Evolutionary conservation across 306 rosid species (phyloP).

Genomic region (Parietaria judaica): DNA sequence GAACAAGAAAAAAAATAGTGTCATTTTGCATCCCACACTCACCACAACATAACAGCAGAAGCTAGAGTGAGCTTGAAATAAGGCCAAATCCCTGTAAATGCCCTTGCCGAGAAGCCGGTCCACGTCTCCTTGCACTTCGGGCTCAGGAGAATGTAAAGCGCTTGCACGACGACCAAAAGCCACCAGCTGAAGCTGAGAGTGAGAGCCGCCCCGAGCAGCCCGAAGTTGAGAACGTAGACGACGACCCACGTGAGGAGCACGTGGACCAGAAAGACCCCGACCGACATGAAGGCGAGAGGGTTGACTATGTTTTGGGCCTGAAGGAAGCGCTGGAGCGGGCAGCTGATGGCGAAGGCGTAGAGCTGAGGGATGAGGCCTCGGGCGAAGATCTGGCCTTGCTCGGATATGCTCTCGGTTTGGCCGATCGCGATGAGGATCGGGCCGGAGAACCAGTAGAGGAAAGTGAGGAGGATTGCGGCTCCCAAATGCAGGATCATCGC

Average conservation of each 20-base stretch:
- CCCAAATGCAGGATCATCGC: constrained; percentile 53
- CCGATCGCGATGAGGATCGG: constrained; percentile 43
- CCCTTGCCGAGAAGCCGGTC: constrained; percentile 53
- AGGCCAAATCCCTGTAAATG: constrained; percentile 66
- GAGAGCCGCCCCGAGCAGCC: constrained; percentile 56
- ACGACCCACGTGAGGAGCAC: constrained; percentile 48
- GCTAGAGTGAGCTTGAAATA: constrained; percentile 58
- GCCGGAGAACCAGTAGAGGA: constrained; percentile 52
- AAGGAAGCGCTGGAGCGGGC: constrained; percentile 77
- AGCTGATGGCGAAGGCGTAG: constrained; percentile 54
- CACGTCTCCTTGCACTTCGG: constrained; percentile 66
- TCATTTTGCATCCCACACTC: not conserved
- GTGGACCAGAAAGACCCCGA: constrained; percentile 53
- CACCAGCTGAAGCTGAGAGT: constrained; percentile 69
- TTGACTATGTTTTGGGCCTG: constrained; percentile 77
- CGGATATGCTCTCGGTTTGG: constrained; percentile 35
- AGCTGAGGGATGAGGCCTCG: constrained; percentile 53
- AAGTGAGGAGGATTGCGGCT: constrained; percentile 53
- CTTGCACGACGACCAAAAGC: constrained; percentile 47
- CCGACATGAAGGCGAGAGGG: constrained; percentile 58
- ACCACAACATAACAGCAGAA: constrained; percentile 69
- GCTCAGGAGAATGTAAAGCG: constrained; percentile 47
- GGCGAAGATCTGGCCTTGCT: constrained; percentile 41
- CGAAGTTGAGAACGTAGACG: constrained; percentile 39
- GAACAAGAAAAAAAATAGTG: not conserved